phyloP scores from a whole-genome alignment of 2,329 filamentous ascomycete genomes.

The Penicillium hordei region DNA sequence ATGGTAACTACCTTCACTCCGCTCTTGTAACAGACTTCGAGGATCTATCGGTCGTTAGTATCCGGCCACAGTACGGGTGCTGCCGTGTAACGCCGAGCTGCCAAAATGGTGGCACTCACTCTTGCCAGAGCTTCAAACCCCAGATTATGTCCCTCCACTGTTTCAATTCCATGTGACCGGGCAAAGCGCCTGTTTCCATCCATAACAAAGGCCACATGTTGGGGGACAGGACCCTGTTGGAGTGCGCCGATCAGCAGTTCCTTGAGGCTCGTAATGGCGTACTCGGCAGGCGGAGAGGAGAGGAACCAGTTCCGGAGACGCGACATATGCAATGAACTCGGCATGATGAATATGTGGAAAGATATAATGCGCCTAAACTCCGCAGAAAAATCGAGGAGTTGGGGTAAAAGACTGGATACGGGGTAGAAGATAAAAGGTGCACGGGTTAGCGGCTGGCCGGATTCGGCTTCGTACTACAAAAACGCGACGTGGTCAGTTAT shows the following conservation, averaged over 20 bases:
- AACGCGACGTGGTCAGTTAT: conserved; percentile 25
- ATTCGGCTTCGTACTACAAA: conserved; percentile 8
- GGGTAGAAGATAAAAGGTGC: background rate
- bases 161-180: conserved; percentile 86
- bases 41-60: conserved; percentile 57
- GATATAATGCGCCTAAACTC: background rate
- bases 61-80: background rate
- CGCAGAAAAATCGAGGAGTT: conserved; percentile 1
- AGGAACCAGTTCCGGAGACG: conserved; percentile 72
- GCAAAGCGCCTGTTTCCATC: conserved; percentile 96
- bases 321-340: conserved; percentile 59
- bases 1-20: conserved; percentile 96
- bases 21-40: conserved; percentile 97
- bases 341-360: conserved; percentile 29
- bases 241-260: conserved; percentile 86
- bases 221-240: conserved; percentile 85
- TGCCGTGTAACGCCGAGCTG: background rate
- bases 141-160: conserved; percentile 90
- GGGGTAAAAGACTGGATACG: background rate
- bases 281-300: conserved; percentile 88
- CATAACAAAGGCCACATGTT: conserved; percentile 99
- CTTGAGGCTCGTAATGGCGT: conserved; percentile 73
- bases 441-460: conserved; percentile 9
- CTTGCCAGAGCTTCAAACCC: conserved; percentile 92
- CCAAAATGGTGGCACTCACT: conserved; percentile 51